phyloP scores from a whole-genome alignment of 2,329 filamentous ascomycete species.

The Ophiostoma novo-ulmi region DNA sequence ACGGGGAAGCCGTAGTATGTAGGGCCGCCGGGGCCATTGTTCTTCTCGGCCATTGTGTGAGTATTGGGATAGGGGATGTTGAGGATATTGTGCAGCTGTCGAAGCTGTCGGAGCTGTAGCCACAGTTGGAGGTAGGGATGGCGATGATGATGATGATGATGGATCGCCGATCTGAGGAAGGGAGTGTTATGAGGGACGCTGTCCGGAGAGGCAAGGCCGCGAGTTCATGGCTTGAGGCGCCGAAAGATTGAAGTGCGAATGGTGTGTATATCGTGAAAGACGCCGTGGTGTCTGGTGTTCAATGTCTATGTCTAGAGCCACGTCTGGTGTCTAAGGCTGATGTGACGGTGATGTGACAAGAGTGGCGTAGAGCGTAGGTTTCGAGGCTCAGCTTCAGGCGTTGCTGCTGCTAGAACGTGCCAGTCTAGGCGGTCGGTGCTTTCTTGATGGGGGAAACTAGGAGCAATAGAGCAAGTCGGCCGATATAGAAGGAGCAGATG shows the following conservation, averaged over 20 bases:
- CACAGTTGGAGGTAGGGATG: neutral
- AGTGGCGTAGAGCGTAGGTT: neutral
- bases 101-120: neutral
- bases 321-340: neutral
- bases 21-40: constrained; percentile 10
- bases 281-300: neutral
- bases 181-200: constrained; percentile 12
- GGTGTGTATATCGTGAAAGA: neutral
- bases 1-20: constrained; percentile 52
- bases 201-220: neutral
- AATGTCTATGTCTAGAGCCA: neutral
- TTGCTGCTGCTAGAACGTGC: neutral
- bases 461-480: constrained; percentile 8
- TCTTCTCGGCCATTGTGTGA: constrained; percentile 21
- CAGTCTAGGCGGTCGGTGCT: constrained; percentile 2
- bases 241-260: neutral
- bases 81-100: neutral
- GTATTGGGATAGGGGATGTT: neutral
- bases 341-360: neutral
- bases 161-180: neutral
- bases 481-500: constrained; percentile 12
- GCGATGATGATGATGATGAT: neutral
- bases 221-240: neutral
- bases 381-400: neutral
- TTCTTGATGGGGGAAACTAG: constrained; percentile 3